phyloP scores from a whole-genome alignment of 2,329 filamentous ascomycete genomes.

The Fusarium sp. region DNA sequence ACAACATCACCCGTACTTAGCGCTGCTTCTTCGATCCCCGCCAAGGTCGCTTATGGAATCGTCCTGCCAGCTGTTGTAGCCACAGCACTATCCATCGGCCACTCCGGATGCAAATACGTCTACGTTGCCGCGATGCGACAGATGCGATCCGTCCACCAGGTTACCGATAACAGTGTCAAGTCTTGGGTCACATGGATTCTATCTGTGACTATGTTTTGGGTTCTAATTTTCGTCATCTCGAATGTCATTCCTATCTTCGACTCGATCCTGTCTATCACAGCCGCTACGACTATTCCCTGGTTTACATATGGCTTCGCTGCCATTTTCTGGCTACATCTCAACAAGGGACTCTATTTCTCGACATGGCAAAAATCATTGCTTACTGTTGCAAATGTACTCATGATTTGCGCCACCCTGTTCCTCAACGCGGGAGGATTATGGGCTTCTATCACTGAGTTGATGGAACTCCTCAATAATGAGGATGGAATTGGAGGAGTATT shows the following conservation, averaged over 20 bases:
- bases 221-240: slow-evolving; percentile 42
- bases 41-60: slow-evolving; percentile 45
- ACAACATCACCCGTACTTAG: slow-evolving; percentile 40
- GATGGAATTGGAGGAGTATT: slow-evolving; percentile 37
- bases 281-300: slow-evolving; percentile 43
- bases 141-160: slow-evolving; percentile 32
- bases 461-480: slow-evolving; percentile 29
- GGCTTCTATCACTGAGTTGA: slow-evolving; percentile 38
- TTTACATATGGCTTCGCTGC: slow-evolving; percentile 42
- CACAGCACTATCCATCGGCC: slow-evolving; percentile 39
- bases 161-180: slow-evolving; percentile 36
- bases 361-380: slow-evolving; percentile 36
- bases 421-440: slow-evolving; percentile 42
- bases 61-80: slow-evolving; percentile 41
- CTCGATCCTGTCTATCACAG: slow-evolving; percentile 43
- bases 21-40: slow-evolving; percentile 33
- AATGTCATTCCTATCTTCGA: slow-evolving; percentile 47
- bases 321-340: slow-evolving; percentile 43
- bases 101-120: slow-evolving; percentile 44
- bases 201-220: slow-evolving; percentile 38
- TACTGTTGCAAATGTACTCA: slow-evolving; percentile 32
- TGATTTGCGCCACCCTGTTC: slow-evolving; percentile 37
- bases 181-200: slow-evolving; percentile 45
- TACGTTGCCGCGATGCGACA: slow-evolving; percentile 32
- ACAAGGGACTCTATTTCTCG: slow-evolving; percentile 27